A percentile compares a stretch with the other conserved stretches of the same genome.
These are phyloP conservation scores for Phoma sp. DNA, from an alignment of 2,329 filamentous ascomycete genomes.

Conservation along the genomic window DNA sequence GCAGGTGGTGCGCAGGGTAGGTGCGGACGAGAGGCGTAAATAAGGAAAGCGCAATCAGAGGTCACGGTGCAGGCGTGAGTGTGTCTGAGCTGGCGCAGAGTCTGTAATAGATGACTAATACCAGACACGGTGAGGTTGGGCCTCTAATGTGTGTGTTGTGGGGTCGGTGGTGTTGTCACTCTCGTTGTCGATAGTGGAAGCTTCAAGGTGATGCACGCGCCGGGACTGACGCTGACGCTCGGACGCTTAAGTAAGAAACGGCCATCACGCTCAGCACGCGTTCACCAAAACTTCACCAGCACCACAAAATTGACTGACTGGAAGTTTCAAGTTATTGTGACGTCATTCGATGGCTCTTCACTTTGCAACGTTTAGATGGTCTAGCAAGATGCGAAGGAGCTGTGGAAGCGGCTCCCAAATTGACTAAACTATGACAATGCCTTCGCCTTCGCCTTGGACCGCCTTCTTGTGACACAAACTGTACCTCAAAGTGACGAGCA, in stretches of 20 bases:
- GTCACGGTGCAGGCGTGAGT: conserved; percentile 49
- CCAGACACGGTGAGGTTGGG: conserved; percentile 17
- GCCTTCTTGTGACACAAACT: too few relatives aligned
- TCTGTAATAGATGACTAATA: conserved; percentile 19
- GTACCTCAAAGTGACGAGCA: background rate
- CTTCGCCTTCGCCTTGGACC: too few relatives aligned
- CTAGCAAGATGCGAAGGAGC: too few relatives aligned
- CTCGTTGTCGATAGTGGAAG: conserved; percentile 15
- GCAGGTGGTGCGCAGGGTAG: conserved; percentile 12
- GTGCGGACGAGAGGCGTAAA: conserved; percentile 9
- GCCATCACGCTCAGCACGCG: conserved; percentile 18
- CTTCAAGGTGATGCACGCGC: conserved; percentile 20
- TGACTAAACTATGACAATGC: too few relatives aligned
- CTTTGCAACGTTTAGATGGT: too few relatives aligned
- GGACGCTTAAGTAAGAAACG: conserved; percentile 19
- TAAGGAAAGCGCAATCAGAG: conserved; percentile 6
- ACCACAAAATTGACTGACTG: background rate
- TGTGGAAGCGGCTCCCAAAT: too few relatives aligned
- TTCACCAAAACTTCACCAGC: conserved; percentile 4
- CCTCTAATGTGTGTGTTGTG: conserved; percentile 19
- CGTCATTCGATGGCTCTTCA: background rate
- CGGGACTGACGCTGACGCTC: conserved; percentile 15
- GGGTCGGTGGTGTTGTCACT: conserved; percentile 26
- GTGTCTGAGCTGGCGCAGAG: conserved; percentile 25
- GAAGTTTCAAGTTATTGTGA: conserved; percentile 12